Evolutionary conservation across 768 basidiomycete species (phyloP), one percentile per base, ranked within the genome.

Genomic region (Floccularia luteovirens): DNA sequence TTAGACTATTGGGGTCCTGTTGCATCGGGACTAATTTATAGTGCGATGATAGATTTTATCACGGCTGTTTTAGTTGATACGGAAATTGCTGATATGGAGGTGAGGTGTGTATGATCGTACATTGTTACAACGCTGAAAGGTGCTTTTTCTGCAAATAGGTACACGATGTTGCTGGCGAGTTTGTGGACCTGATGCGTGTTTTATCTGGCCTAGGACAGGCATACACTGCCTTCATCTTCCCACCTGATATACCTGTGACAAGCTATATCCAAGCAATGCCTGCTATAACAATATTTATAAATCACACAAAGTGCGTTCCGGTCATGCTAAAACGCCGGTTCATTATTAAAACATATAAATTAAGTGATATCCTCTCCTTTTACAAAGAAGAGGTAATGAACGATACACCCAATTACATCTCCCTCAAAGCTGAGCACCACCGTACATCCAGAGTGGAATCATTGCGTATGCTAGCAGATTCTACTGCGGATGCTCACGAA

Each of bases 331-430:
- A n/a, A n/a, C n/a, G 27, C 14, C 8, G 27, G 10, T 8, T 28
- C 27, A 8, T 14, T 14, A 28, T 28, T 28, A 8, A 8, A 28
- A 8, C 14, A 8, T 8, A 28, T 28, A 28, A 36, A 12, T 32
- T 25, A 25, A 69, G 65, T 41, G 65, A 70, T 24, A 47, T 67
- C 21, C 46, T 67, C 1, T 67, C 60, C 0, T 68, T 67, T 39
- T 62, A 67, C 36, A 58, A 69, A 42, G 68, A 69, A 53, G 67
- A 69, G 36, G 39, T 53, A 1, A 52, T 39, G 0, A 58, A 56
- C 1, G 68, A 69, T 36, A 43, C 45, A 3, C 53, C 55, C 25
- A 68, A 67, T 41, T 59, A 53, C 20, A 46, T 67, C 24, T 64
- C 67, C 1, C 44, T 52, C 13, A 40, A 59, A 0, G 64, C 66